phyloP scores from a whole-genome alignment of 805 yeast species.

The Yamadazyma ubonensis region DNA sequence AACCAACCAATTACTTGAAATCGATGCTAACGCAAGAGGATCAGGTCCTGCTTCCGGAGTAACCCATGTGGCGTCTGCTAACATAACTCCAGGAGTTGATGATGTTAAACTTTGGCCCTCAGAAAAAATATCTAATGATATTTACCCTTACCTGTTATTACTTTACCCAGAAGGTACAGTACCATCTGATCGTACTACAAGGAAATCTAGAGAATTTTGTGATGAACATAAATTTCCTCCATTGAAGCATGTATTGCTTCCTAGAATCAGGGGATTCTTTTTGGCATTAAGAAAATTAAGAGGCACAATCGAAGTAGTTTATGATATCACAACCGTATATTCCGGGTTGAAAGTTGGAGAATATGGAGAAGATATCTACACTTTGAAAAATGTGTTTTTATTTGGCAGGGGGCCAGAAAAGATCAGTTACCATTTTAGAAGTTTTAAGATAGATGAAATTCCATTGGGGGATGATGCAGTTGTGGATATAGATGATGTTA shows the following conservation, averaged over 20 bases:
- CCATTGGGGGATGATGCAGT: constrained; percentile 48
- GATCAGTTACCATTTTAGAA: constrained; percentile 65
- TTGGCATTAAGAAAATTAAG: constrained; percentile 58
- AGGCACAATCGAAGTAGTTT: constrained; percentile 54
- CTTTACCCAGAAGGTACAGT: constrained; percentile 97
- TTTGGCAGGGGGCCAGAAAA: constrained; percentile 69
- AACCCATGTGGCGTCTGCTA: constrained; percentile 31
- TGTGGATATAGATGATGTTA: constrained; percentile 41
- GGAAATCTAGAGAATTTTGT: constrained; percentile 58
- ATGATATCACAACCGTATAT: constrained; percentile 84
- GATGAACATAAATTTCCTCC: constrained; percentile 46
- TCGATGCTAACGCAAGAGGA: constrained; percentile 64
- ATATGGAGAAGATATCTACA: constrained; percentile 76
- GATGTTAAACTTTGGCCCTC: constrained; percentile 31
- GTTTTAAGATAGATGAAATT: constrained; percentile 56
- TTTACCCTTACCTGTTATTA: constrained; percentile 58
- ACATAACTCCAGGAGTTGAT: constrained; percentile 11
- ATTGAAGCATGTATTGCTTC: constrained; percentile 69
- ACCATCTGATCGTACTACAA: constrained; percentile 62
- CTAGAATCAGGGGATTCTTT: constrained; percentile 78
- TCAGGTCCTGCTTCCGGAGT: constrained; percentile 51
- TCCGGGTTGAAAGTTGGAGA: constrained; percentile 61
- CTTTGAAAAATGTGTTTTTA: constrained; percentile 61
- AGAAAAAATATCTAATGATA: constrained; percentile 21
- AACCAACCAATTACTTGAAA: constrained; percentile 50